Evolutionary conservation across 2,329 filamentous ascomycete species (phyloP), one percentile per base, ranked within the genome.

Genomic region (Westerdykella sp.): DNA sequence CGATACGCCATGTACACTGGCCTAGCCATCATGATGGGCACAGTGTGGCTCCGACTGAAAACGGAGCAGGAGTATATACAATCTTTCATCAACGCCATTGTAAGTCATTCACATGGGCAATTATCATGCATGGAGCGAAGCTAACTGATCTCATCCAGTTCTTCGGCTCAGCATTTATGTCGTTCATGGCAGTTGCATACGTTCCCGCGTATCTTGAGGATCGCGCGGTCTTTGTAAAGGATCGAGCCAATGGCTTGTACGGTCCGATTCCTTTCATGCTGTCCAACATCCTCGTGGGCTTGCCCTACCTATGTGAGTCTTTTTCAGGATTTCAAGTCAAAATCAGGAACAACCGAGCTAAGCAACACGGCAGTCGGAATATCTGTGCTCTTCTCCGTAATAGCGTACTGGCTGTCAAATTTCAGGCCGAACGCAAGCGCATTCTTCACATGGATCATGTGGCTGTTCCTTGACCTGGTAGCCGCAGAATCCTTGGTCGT

Each of bases 21-120:
- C 68, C 73, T 94, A 13, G 87, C 87, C 1, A 79, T 93, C 54
- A 83, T 93, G 78, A 89, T 91, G 83, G 87, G 88, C 5, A 94
- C 88, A 0, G 85, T 94, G 11, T 95, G 86, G 83, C 70, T 94
- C 12, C 80, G 87, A 5, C 73, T 95, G 2, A 69, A 75, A 4
- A 74, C 83, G 0, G 70, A 74, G 0, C 87, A 94, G 60, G 71
- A 75, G 43, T 84, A 84, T 45, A 91, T 95, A 53, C 83, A 87
- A 55, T 81, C 87, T 0, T 85, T 87, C 56, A 87, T 82, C 65
- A 95, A 94, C 62, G 85, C 86, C 38, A 85, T 94, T 56, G 25
- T 28, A 28, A 12, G 25, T 9, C 3, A 12, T 28, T 28, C 25
- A 28, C 11, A 28, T 12, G 25, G 9, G 9, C 9, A 28, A 3